phyloP scores from a whole-genome alignment of 345 rosid genomes.

The Anastatica hierochuntica region DNA sequence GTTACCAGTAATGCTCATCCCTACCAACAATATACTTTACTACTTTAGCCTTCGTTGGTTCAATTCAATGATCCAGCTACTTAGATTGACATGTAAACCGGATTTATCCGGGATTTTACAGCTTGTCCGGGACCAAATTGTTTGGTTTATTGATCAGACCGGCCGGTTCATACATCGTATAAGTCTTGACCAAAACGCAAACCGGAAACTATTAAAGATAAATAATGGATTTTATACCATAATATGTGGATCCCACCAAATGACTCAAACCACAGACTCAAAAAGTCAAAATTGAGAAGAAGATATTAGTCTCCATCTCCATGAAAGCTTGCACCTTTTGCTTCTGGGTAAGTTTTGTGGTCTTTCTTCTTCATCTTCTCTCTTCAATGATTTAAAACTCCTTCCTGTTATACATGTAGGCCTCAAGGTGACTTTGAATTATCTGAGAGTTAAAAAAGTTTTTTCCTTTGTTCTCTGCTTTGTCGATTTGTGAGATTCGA shows the following conservation, averaged over 20 bases:
- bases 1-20: too few species aligned
- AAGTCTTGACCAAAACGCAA: not conserved
- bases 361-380: not conserved
- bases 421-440: not conserved
- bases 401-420: too few species aligned
- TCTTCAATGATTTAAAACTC: not conserved
- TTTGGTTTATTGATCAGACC: too few species aligned
- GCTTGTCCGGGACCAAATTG: too few species aligned
- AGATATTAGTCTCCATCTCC: conserved; percentile 24
- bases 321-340: conserved; percentile 23
- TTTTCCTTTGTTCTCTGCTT: not conserved
- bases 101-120: too few species aligned
- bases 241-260: conserved; percentile 7
- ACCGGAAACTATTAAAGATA: not conserved
- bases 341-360: conserved; percentile 20
- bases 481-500: conserved; percentile 14
- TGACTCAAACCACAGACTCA: conserved; percentile 22
- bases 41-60: too few species aligned
- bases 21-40: too few species aligned
- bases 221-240: not conserved
- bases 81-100: too few species aligned
- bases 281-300: not conserved
- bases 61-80: too few species aligned
- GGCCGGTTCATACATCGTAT: too few species aligned
- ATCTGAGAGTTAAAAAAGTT: not conserved